These are phyloP conservation scores for Leptographium radiaticola DNA, from an alignment of 2,329 filamentous ascomycete genomes.

Conservation along the genomic window DNA sequence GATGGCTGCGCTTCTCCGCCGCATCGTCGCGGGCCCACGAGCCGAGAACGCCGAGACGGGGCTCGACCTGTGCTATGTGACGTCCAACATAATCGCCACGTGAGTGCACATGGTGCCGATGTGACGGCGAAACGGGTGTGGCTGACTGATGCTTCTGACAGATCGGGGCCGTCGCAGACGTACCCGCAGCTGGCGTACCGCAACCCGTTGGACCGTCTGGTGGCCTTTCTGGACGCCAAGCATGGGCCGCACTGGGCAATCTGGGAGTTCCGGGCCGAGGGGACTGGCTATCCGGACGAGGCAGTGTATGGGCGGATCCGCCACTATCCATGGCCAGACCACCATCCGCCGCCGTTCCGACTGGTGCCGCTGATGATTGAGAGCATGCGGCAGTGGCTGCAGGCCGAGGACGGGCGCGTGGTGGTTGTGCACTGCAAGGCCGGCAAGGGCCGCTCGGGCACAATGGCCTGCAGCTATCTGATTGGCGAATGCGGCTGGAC, in stretches of 20 bases:
- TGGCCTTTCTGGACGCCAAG: constrained; percentile 75
- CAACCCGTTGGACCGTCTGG: constrained; percentile 78
- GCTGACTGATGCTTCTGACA: constrained; percentile 21
- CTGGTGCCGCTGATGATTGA: constrained; percentile 82
- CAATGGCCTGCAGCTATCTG: constrained; percentile 75
- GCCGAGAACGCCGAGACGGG: constrained; percentile 74
- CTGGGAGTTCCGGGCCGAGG: constrained; percentile 96
- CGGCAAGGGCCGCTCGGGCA: constrained; percentile 87
- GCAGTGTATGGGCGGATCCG: constrained; percentile 75
- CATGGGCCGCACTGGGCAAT: constrained; percentile 83
- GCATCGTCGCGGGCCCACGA: constrained; percentile 82
- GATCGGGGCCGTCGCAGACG: constrained; percentile 78
- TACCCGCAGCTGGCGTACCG: constrained; percentile 89
- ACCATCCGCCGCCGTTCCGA: constrained; percentile 88
- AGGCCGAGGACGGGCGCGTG: constrained; percentile 44
- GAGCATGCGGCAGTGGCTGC: constrained; percentile 83
- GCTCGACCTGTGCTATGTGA: constrained; percentile 92
- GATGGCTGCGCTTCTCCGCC: constrained; percentile 69
- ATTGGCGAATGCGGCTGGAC: constrained; percentile 68
- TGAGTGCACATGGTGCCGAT: constrained; percentile 16
- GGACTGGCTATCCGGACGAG: constrained; percentile 85
- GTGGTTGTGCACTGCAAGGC: constrained; percentile 95
- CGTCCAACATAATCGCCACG: constrained; percentile 59
- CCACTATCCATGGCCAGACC: constrained; percentile 94
- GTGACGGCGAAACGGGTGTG: not conserved